Conservation (phyloP, 164 flowering plant genomes). For the Magnolia kwangsiensis region DNA sequence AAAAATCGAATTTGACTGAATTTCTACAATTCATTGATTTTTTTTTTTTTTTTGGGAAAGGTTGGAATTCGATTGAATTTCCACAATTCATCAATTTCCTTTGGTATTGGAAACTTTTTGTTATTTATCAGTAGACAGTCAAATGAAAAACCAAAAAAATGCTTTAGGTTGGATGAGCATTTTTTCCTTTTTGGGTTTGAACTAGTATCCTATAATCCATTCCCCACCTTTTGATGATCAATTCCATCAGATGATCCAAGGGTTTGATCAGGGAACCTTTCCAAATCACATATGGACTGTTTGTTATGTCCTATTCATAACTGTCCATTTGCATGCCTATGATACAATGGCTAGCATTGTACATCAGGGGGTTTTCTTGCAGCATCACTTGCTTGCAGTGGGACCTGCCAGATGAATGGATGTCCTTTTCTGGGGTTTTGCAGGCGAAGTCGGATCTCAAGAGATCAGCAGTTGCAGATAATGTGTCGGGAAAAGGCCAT, state of each 20-base stretch:
- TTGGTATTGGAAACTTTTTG: background rate
- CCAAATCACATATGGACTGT: no score
- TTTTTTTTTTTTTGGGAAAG: background rate
- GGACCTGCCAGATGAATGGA: background rate
- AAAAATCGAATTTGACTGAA: background rate
- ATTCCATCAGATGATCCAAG: no score
- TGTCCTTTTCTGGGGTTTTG: slow-evolving; percentile 4
- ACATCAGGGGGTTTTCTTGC: background rate
- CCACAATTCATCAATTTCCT: background rate
- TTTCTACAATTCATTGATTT: background rate
- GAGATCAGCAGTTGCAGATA: slow-evolving; percentile 90
- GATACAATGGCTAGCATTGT: background rate
- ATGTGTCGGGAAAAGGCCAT: slow-evolving; percentile 69
- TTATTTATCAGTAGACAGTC: background rate
- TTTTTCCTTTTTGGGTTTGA: background rate
- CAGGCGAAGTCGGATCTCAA: slow-evolving; percentile 90
- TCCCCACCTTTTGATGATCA: no score
- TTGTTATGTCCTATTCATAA: background rate
- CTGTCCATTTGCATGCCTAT: background rate
- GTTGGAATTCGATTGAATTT: background rate
- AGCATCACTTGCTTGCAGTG: background rate
- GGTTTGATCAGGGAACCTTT: no score
- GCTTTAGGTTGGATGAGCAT: background rate
- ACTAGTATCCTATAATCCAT: no score
- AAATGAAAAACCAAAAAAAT: background rate